Conservation (phyloP, 2,329 filamentous ascomycete genomes). For the Ceratocystis albifundus region DNA sequence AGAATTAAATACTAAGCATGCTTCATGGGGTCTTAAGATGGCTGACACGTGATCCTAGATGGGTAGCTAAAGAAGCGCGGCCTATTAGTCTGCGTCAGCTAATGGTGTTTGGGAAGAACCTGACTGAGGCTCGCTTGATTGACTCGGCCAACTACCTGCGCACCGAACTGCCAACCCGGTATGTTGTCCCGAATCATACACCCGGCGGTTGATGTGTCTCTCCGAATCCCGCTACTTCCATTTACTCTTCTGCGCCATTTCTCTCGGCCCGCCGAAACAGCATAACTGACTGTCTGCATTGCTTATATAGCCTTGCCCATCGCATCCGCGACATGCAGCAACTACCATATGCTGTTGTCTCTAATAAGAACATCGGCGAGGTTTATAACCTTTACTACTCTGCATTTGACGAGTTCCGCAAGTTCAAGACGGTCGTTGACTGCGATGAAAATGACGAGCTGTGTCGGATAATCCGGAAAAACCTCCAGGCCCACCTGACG, state of each 20-base stretch:
- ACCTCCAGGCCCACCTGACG: slow-evolving; percentile 74
- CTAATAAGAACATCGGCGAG: slow-evolving; percentile 85
- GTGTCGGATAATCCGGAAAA: slow-evolving; percentile 68
- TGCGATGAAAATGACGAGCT: slow-evolving; percentile 82
- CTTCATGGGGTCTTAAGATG: slow-evolving; percentile 18
- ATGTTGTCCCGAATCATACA: slow-evolving; percentile 25
- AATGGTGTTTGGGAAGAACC: slow-evolving; percentile 89
- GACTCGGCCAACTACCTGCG: slow-evolving; percentile 97
- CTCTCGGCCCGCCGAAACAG: too few relatives aligned
- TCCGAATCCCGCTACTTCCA: not conserved
- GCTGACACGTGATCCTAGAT: slow-evolving; percentile 43
- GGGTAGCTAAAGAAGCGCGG: slow-evolving; percentile 81
- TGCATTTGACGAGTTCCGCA: slow-evolving; percentile 86
- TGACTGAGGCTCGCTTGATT: slow-evolving; percentile 80
- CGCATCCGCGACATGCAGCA: slow-evolving; percentile 95
- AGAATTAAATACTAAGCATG: slow-evolving; percentile 2
- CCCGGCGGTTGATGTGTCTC: not conserved
- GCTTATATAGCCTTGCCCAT: slow-evolving; percentile 60
- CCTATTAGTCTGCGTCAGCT: slow-evolving; percentile 95
- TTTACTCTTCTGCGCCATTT: too few relatives aligned
- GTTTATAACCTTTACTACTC: slow-evolving; percentile 96
- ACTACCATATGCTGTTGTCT: slow-evolving; percentile 87
- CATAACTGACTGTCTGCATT: not conserved
- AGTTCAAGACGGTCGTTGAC: slow-evolving; percentile 69
- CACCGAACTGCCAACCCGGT: slow-evolving; percentile 81